Evolutionary conservation across 495 filamentous ascomycete species (phyloP), one percentile per base, ranked within the genome.

Genomic region (Penicillium canescens): DNA sequence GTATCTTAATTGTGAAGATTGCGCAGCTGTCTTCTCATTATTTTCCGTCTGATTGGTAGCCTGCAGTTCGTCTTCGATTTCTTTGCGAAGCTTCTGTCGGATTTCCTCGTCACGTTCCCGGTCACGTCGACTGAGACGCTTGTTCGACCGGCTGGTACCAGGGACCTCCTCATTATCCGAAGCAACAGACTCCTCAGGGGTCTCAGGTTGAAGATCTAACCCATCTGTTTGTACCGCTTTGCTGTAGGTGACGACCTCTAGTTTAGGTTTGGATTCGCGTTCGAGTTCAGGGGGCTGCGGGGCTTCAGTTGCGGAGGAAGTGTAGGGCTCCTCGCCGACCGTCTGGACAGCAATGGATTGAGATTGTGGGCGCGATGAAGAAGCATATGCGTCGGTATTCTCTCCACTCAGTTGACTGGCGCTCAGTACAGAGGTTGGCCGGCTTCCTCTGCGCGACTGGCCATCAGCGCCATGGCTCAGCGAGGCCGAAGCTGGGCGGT

Each of bases 41-140:
- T 80, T 65, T 28, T 74, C 67, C 1, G 81, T 69, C 38, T 87
- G 78, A 37, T 83, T 80, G 34, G 86, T 77, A 31, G 85, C 85
- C 64, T 83, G 87, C 13, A 96, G 61, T 67, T 99, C 95, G 59
- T 94, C 92, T 62, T 96, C 92, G 47, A 99, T 92, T 68, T 99
- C 95, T 52, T 78, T 82, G 55, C 91, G 82, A 42, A 99, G 77
- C 54, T 89, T 89, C 60, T 91, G 82, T 52, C 92, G 82, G 21
- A 98, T 78, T 67, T 96, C 91, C 61, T 97, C 93, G 57, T 97
- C 92, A 44, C 86, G 81, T 56, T 91, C 87, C 45, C 85, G 78
- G 44, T 89, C 85, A 62, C 89, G 82, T 67, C 87, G 81, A 73
- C 88, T 94, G 44, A 87, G 65, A 54, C 86, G 79, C 64, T 92